phyloP scores from a whole-genome alignment of 768 basidiomycete genomes.

The Dentipellis sp. region DNA sequence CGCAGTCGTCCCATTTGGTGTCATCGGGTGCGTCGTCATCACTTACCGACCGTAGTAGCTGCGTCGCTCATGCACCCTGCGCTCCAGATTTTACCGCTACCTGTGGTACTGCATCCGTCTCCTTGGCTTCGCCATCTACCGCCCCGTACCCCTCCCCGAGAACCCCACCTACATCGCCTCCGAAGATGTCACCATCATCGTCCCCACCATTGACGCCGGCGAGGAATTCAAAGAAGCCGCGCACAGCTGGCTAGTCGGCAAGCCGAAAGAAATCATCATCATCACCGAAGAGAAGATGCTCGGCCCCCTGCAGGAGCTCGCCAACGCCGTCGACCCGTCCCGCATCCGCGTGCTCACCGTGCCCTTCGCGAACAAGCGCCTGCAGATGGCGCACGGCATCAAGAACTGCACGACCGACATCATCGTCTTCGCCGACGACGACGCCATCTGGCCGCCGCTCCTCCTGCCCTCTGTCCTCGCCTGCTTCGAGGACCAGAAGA shows the following conservation, averaged over 20 bases:
- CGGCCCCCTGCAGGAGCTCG: conserved; percentile 81
- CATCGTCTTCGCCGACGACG: conserved; percentile 91
- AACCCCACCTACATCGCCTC: conserved; percentile 84
- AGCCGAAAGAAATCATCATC: conserved; percentile 77
- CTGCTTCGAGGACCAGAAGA: conserved; percentile 90
- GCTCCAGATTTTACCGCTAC: conserved; percentile 79
- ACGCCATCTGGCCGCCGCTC: conserved; percentile 92
- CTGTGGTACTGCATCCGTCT: conserved; percentile 88
- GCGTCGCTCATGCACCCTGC: background rate
- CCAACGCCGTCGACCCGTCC: conserved; percentile 76
- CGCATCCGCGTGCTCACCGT: conserved; percentile 84
- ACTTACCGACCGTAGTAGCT: background rate
- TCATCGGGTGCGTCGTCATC: conserved; percentile 59
- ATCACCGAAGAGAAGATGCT: conserved; percentile 86
- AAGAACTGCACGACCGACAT: conserved; percentile 86
- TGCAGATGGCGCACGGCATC: conserved; percentile 93
- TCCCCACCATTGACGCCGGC: conserved; percentile 92
- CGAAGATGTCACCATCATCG: conserved; percentile 95
- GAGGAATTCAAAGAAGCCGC: conserved; percentile 94
- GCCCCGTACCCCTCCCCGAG: conserved; percentile 83
- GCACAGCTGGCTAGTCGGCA: conserved; percentile 84
- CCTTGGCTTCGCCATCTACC: conserved; percentile 68
- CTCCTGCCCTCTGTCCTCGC: conserved; percentile 84
- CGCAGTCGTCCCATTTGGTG: conserved; percentile 80
- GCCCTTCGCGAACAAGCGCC: conserved; percentile 87